These are phyloP conservation scores for Orbilia quercus DNA, from an alignment of 2,329 filamentous ascomycete species.

Conservation along the genomic window DNA sequence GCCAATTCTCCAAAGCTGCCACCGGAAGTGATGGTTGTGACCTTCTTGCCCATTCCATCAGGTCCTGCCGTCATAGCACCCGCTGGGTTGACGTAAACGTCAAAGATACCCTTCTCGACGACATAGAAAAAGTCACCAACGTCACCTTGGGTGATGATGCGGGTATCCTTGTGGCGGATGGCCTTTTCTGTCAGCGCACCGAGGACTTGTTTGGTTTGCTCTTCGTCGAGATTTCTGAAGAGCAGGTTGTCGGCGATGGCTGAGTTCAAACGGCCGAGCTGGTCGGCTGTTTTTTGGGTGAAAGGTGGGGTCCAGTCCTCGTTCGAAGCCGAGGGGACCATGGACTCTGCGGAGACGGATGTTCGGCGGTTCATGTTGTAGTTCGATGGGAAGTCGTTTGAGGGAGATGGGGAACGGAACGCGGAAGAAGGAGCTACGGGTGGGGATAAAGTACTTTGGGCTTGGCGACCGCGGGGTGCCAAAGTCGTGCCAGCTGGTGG, in stretches of 20 bases:
- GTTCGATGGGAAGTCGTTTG: constrained; percentile 82
- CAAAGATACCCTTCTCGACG: constrained; percentile 88
- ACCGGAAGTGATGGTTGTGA: constrained; percentile 83
- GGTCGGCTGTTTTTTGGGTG: constrained; percentile 84
- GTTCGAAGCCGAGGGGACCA: constrained; percentile 85
- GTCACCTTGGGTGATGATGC: constrained; percentile 96
- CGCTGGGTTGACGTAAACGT: constrained; percentile 85
- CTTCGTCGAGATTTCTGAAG: constrained; percentile 93
- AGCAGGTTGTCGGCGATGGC: constrained; percentile 92
- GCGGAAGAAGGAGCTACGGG: constrained; percentile 38
- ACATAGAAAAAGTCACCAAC: constrained; percentile 98
- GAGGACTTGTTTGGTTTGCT: constrained; percentile 86
- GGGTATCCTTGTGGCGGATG: constrained; percentile 87
- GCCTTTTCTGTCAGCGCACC: constrained; percentile 93
- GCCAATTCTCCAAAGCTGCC: constrained; percentile 97
- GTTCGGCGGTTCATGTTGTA: constrained; percentile 94
- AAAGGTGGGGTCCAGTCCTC: constrained; percentile 91
- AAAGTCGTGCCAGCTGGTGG: constrained; percentile 45
- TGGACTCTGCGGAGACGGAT: constrained; percentile 94
- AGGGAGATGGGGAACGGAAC: constrained; percentile 56
- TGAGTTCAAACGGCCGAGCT: constrained; percentile 79
- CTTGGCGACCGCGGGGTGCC: constrained; percentile 47
- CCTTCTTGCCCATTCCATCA: constrained; percentile 84
- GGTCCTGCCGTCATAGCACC: constrained; percentile 82
- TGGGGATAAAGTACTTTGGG: constrained; percentile 47